These are phyloP conservation scores for Penicillium sclerotigenum DNA, from an alignment of 2,329 filamentous ascomycete species.

Conservation along the genomic window DNA sequence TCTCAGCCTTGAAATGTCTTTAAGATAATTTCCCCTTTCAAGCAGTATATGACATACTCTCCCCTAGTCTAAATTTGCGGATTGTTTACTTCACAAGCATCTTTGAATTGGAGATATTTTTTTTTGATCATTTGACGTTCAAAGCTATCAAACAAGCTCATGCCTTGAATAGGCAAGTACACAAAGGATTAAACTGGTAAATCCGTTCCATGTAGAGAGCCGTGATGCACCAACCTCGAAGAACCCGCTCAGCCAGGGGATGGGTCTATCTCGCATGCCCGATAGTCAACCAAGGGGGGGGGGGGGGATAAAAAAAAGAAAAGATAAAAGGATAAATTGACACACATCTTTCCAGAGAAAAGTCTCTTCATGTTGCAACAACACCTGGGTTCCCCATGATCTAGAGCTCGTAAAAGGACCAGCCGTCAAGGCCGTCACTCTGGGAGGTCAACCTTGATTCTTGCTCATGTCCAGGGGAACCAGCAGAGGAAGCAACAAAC, in stretches of 20 bases:
- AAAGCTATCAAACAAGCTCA: conserved; percentile 4
- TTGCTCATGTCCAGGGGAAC: conserved; percentile 20
- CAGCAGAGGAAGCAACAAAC: conserved; percentile 41
- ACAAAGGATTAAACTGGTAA: not conserved
- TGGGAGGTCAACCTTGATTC: conserved; percentile 18
- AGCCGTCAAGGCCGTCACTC: conserved; percentile 55
- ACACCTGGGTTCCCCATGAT: not conserved
- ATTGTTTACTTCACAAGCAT: not conserved
- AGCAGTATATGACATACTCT: no score
- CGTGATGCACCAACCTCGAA: conserved; percentile 1
- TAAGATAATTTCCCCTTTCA: no score
- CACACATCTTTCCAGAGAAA: conserved; percentile 3
- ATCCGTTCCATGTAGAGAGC: conserved; percentile 3
- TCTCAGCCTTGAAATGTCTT: no score
- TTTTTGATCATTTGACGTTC: conserved; percentile 3
- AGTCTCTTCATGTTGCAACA: not conserved
- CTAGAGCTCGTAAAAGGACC: conserved; percentile 63
- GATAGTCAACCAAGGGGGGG: not conserved
- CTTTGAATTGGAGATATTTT: not conserved
- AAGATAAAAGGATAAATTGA: conserved; percentile 18
- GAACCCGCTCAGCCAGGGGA: conserved; percentile 1
- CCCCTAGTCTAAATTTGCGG: no score
- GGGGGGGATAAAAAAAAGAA: conserved; percentile 2
- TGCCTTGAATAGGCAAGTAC: not conserved
- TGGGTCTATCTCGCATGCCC: conserved; percentile 4